Evolutionary conservation across 305 asterid species (phyloP).

Genomic region (Solanum hybrid): DNA sequence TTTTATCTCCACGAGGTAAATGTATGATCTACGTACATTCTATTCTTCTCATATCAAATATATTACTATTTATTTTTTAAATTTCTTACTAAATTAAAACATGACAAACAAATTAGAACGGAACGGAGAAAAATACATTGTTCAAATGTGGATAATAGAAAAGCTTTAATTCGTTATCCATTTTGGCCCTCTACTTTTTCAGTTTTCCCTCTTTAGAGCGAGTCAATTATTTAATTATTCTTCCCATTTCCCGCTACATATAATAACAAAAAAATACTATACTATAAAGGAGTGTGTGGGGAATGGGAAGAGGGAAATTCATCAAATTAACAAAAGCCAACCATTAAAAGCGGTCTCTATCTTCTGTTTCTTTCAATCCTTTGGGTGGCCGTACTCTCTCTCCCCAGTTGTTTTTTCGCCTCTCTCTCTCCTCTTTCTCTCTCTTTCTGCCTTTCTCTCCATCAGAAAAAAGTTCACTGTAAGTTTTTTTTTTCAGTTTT

Average conservation of each 20-base stretch:
- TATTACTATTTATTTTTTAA: background rate
- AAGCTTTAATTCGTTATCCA: background rate
- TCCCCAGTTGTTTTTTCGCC: background rate
- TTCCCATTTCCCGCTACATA: background rate
- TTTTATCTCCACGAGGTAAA: background rate
- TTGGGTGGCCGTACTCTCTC: background rate
- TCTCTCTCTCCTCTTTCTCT: background rate
- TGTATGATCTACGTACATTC: background rate
- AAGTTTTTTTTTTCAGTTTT: background rate
- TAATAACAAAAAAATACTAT: background rate
- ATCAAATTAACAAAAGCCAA: conserved; percentile 1
- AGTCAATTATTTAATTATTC: background rate
- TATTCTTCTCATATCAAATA: background rate
- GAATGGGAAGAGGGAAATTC: background rate
- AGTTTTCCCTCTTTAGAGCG: background rate
- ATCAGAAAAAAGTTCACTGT: background rate
- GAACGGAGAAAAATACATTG: background rate
- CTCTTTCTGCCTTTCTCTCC: background rate
- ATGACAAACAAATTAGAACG: background rate
- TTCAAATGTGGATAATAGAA: background rate
- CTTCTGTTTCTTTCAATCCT: background rate
- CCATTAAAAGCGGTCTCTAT: conserved; percentile 5
- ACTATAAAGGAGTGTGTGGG: background rate
- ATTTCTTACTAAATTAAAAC: background rate
- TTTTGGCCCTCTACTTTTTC: background rate